Conservation (phyloP, 805 yeast genomes). For the Suhomyces pyralidae region DNA sequence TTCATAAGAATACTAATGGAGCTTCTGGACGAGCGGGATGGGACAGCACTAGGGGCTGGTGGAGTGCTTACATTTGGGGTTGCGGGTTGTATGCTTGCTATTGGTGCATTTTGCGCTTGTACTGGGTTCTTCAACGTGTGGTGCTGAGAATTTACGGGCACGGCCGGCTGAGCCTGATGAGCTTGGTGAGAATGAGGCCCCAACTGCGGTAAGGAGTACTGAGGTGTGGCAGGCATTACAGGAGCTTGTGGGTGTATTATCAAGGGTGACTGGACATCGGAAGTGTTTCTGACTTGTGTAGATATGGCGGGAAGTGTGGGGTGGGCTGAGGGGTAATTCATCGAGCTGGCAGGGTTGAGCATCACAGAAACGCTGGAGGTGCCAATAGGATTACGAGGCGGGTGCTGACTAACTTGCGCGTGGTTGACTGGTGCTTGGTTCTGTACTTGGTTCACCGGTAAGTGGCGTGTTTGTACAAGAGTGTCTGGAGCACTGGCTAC, state of each 20-base stretch:
- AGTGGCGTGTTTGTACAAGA: not conserved
- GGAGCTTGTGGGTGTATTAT: slow-evolving; percentile 2
- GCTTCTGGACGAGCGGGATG: slow-evolving; percentile 2
- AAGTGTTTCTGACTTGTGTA: not conserved
- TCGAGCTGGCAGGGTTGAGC: slow-evolving; percentile 1
- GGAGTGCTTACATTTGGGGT: not conserved
- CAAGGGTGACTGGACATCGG: not conserved
- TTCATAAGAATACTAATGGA: slow-evolving; percentile 13
- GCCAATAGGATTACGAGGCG: not conserved
- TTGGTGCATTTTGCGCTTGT: not conserved
- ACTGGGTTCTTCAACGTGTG: not conserved
- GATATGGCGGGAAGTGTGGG: not conserved
- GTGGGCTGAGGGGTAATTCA: not conserved
- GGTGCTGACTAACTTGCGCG: not conserved
- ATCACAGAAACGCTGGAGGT: not conserved
- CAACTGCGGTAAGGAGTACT: not conserved
- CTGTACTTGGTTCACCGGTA: not conserved
- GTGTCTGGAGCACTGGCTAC: not conserved
- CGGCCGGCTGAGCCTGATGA: not conserved
- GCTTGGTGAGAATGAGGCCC: not conserved
- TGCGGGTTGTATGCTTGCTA: not conserved
- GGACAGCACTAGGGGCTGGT: not conserved
- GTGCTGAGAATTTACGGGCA: not conserved
- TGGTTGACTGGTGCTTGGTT: not conserved
- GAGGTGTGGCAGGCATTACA: not conserved